Percentiles rank a stretch among this genome's conserved stretches.
phyloP scores from a whole-genome alignment of 805 yeast genomes.

The Kazachstania taianensis region DNA sequence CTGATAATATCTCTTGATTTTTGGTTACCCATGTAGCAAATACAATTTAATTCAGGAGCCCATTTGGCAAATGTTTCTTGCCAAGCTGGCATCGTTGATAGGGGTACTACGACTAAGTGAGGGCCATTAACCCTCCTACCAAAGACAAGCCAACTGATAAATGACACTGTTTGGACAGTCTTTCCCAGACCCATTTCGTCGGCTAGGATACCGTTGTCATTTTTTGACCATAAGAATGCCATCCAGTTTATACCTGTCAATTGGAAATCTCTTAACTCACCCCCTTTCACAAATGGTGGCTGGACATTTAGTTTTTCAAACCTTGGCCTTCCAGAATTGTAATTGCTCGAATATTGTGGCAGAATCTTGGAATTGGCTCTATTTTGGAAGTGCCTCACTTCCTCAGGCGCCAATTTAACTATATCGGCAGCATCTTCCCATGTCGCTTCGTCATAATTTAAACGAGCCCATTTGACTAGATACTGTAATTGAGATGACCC shows the following conservation, averaged over 20 bases:
- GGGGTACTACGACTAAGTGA: conserved; percentile 89
- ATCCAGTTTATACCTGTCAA: conserved; percentile 97
- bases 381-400: conserved; percentile 73
- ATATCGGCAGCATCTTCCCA: conserved; percentile 92
- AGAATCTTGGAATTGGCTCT: conserved; percentile 74
- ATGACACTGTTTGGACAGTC: conserved; percentile 93
- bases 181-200: conserved; percentile 99
- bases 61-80: conserved; percentile 96
- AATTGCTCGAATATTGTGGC: conserved; percentile 71
- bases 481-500: conserved; percentile 61
- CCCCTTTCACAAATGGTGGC: conserved; percentile 82
- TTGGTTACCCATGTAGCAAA: conserved; percentile 88
- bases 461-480: conserved; percentile 85
- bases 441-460: conserved; percentile 90
- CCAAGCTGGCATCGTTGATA: conserved; percentile 97
- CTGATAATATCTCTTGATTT: conserved; percentile 73
- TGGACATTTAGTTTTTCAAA: conserved; percentile 81
- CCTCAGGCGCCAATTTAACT: conserved; percentile 72
- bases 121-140: conserved; percentile 98
- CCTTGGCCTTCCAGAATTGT: conserved; percentile 67
- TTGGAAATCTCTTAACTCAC: conserved; percentile 93
- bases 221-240: conserved; percentile 97
- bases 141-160: conserved; percentile 87
- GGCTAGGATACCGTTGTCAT: conserved; percentile 94
- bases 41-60: conserved; percentile 93